Percentiles rank a stretch among this genome's conserved stretches.
phyloP scores from a whole-genome alignment of 2,329 filamentous ascomycete species.

The Hysterium pulicare region DNA sequence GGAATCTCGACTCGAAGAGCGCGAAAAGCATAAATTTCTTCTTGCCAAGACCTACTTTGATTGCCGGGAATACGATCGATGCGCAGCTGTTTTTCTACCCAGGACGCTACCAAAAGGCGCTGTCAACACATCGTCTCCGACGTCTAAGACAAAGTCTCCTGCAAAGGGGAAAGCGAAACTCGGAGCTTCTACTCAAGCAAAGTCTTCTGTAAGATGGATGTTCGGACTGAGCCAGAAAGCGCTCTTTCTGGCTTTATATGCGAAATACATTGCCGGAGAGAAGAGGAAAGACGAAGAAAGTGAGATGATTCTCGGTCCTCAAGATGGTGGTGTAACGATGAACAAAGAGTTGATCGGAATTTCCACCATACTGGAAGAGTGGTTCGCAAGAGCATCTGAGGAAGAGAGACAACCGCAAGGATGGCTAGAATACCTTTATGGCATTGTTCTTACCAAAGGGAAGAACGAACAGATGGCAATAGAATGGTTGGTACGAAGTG shows the following conservation, averaged over 20 bases:
- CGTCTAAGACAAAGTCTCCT: slow-evolving; percentile 33
- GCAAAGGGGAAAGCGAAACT: slow-evolving; percentile 60
- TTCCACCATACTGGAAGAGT: slow-evolving; percentile 71
- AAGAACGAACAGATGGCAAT: slow-evolving; percentile 86
- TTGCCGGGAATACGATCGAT: slow-evolving; percentile 91
- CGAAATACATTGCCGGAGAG: slow-evolving; percentile 88
- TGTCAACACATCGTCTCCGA: slow-evolving; percentile 46
- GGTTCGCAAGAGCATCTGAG: slow-evolving; percentile 65
- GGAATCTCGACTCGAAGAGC: slow-evolving; percentile 73
- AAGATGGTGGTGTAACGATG: slow-evolving; percentile 76
- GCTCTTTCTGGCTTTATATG: slow-evolving; percentile 86
- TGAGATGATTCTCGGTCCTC: slow-evolving; percentile 93
- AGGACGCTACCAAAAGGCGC: slow-evolving; percentile 70
- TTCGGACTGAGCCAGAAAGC: slow-evolving; percentile 78
- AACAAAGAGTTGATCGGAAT: slow-evolving; percentile 83
- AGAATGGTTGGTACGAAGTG: slow-evolving; percentile 81
- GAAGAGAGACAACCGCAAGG: slow-evolving; percentile 69
- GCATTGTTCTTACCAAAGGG: slow-evolving; percentile 82
- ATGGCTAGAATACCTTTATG: slow-evolving; percentile 94
- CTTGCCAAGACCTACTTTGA: slow-evolving; percentile 94
- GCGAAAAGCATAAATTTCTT: slow-evolving; percentile 78
- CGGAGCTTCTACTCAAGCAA: slow-evolving; percentile 36
- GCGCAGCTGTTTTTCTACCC: slow-evolving; percentile 84
- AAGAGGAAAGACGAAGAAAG: slow-evolving; percentile 95
- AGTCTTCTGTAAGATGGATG: slow-evolving; percentile 33